These are phyloP conservation scores for Picochlorum sp. DNA, from an alignment of 139 green algal genomes.

Conservation along the genomic window DNA sequence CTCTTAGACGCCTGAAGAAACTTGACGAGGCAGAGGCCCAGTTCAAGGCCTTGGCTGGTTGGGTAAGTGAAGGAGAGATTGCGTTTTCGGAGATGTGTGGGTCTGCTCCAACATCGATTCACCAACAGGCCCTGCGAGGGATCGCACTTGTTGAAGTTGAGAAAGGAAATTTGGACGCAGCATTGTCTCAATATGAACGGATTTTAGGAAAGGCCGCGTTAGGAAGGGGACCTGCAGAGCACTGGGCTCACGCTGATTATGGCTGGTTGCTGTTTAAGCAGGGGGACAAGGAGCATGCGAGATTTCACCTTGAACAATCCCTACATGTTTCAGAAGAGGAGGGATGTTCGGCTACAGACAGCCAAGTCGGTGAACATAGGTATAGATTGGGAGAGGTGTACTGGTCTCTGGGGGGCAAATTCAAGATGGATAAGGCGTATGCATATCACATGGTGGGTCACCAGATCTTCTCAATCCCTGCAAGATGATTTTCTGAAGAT, in stretches of 20 bases:
- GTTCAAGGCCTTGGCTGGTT: constrained; percentile 41
- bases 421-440: constrained; percentile 27
- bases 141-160: constrained; percentile 41
- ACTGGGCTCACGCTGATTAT: constrained; percentile 69
- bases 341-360: constrained; percentile 29
- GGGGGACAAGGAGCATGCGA: constrained; percentile 33
- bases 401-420: constrained; percentile 38
- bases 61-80: constrained; percentile 61
- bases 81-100: constrained; percentile 57
- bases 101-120: constrained; percentile 45
- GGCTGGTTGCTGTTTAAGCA: constrained; percentile 60
- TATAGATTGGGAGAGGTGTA: constrained; percentile 47
- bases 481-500: neutral
- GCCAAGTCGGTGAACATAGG: constrained; percentile 43
- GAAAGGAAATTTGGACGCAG: constrained; percentile 35
- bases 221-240: constrained; percentile 44
- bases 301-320: constrained; percentile 40
- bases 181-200: constrained; percentile 59
- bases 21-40: constrained; percentile 45
- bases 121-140: constrained; percentile 60
- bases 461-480: neutral
- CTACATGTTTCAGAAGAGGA: constrained; percentile 16
- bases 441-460: constrained; percentile 21
- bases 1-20: constrained; percentile 34
- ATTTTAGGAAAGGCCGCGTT: constrained; percentile 59